Base-by-base conservation (phyloP, 2,329 filamentous ascomycete species). In the Epichloe scottii region DNA sequence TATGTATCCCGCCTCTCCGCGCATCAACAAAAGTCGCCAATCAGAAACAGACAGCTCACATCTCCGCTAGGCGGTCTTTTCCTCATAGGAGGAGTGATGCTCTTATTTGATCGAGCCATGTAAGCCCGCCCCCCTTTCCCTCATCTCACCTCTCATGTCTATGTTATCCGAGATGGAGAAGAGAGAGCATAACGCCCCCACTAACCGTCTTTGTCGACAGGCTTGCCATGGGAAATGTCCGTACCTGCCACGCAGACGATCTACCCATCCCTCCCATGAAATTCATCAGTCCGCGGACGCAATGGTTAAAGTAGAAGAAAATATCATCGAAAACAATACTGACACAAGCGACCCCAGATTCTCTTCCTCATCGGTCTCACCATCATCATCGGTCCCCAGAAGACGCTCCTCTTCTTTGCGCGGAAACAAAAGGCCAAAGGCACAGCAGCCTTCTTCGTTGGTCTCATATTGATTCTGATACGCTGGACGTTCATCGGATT, bases 41-140 rank as follows among this genome's bases (percentile, higher is more conserved):
- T 51, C 45, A 59, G 7, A 57, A 57, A 59, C 55, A 61, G 57
- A n/a, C 12, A 11, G 19, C 26, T 38, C 33, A 45, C 40, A 38
- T 8, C 15, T 26, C 15, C 19, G 11, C 6, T 66, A 95, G 91
- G 91, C 68, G 89, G 87, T 58, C 84, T 97, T 75, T 98, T 98
- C 76, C 81, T 98, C 52, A 79, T 96, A 65, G 87, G 89, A 64
- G 93, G 93, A 54, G 88, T 98, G 10, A 78, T 98, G 70, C 80
- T 98, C 71, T 97, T 98, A 74, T 98, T 98, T 73, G 93, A 98
- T 71, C 82, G 93, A 58, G 88, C 93, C 63, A 90, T 97, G 88
- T 91, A 74, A 63, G 83, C 75, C 23, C 15, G 19, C 41, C 19
- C 52, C 47, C 2, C 30, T 23, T 38, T n/a, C n/a, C 17, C 19